Conservation (phyloP, 2,329 filamentous ascomycete genomes). For the Arthrobotrys sphaeroides region DNA sequence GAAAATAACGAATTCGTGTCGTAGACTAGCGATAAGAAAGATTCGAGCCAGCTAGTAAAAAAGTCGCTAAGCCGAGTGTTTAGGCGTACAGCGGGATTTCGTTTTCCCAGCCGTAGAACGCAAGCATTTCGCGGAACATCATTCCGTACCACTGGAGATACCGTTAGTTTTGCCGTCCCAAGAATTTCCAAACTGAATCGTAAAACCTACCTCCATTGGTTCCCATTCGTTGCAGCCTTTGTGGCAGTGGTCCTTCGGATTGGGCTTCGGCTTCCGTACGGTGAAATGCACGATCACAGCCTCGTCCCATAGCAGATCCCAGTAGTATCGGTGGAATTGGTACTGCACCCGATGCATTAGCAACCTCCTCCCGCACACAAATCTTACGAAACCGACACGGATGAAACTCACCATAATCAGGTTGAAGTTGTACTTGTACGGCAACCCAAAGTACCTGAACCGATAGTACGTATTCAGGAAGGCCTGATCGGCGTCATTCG, state of each 20-base stretch:
- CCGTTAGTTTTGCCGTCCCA: background rate
- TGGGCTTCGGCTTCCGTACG: conserved; percentile 56
- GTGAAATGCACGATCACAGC: conserved; percentile 58
- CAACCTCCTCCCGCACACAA: background rate
- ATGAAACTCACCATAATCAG: conserved; percentile 57
- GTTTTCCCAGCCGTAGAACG: conserved; percentile 57
- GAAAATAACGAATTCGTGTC: conserved; percentile 7
- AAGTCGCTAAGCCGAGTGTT: conserved; percentile 3
- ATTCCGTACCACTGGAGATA: conserved; percentile 63
- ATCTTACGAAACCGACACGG: background rate
- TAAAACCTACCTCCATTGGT: conserved; percentile 55
- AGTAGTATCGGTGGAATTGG: conserved; percentile 57
- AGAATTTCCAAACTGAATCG: background rate
- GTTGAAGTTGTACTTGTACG: conserved; percentile 59
- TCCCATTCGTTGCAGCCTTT: conserved; percentile 58
- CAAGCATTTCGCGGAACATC: conserved; percentile 60
- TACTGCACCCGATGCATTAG: conserved; percentile 54
- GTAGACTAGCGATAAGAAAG: background rate
- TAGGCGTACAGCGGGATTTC: conserved; percentile 56
- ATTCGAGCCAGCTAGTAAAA: conserved; percentile 2
- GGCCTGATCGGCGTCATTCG: conserved; percentile 58
- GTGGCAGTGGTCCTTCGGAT: conserved; percentile 56
- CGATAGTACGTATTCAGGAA: conserved; percentile 58
- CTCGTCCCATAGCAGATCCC: conserved; percentile 58
- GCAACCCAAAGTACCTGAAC: conserved; percentile 58